Base-by-base conservation (phyloP, 345 rosid genomes). In the Eucalyptus dawsonii region DNA sequence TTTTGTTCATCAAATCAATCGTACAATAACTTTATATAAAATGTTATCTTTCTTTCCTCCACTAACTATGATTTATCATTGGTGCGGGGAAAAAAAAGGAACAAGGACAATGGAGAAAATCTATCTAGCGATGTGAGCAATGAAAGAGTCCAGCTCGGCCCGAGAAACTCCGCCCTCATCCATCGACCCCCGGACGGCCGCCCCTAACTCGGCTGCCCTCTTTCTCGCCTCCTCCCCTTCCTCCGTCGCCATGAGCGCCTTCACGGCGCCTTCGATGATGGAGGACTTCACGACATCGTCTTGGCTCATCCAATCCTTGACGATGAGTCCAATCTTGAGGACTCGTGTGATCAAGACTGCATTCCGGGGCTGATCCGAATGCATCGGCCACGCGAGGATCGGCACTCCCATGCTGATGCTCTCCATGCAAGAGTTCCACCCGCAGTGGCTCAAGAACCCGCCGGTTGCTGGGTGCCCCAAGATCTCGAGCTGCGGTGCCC, bases 341-440 rank as follows among this genome's bases (percentile, higher is more conserved):
- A 92, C 12, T n/a, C 92, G 69, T 4, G 95, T 92, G 13, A 95
- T 87, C 11, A 94, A 88, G n/a, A 93, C 87, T 2, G 92, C 51
- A 85, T 95, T 95, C 86, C 95, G 89, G 4, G 95, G 95, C 86
- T 95, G 96, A 90, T 95, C 97, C 2, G 95, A 94, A 76, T 94
- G 96, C 95, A 94, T 93, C 2, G 96, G 97, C 95, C 95, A 95
- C 19, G 95, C 94, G 10, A 90, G 94, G 2, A 94, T 90, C 1
- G 97, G 97, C 7, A 94, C 95, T 42, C 96, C 97, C 96, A 93
- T 94, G 83, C 89, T 93, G 8, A 94, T 94, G 86, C 97, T 95
- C 88, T 95, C 96, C 95, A 95, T 91, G 90, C 96, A 93, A n/a
- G 97, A 95, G 86, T 95, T 95, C 97, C 97, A 95, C 13, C 96